phyloP scores from a whole-genome alignment of 129 eudicot species.

The Flaveria bidentis region DNA sequence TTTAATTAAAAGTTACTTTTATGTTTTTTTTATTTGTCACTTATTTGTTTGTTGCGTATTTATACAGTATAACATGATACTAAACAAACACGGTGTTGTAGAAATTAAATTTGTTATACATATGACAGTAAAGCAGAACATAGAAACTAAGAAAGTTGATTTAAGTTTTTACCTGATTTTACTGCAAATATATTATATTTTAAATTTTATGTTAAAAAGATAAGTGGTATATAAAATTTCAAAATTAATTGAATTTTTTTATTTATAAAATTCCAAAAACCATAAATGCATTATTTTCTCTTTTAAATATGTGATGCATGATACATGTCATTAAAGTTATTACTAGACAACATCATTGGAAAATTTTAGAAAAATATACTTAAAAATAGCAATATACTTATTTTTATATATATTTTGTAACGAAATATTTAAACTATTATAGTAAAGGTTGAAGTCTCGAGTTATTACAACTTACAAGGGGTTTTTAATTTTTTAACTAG shows the following conservation, averaged over 20 bases:
- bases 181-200: not conserved
- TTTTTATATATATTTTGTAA: not conserved
- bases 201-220: not conserved
- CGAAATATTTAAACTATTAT: not conserved
- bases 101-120: too few species aligned
- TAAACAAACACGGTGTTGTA: too few species aligned
- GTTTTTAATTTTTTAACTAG: not conserved
- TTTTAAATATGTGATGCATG: conserved; percentile 10
- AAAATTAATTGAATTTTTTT: not conserved
- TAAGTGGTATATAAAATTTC: not conserved
- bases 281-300: not conserved
- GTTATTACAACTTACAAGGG: not conserved
- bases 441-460: not conserved
- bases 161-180: not conserved
- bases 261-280: not conserved
- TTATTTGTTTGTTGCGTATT: not conserved
- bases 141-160: not conserved
- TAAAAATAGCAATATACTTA: not conserved
- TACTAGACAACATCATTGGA: conserved; percentile 1
- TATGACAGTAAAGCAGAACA: not conserved
- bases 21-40: not conserved
- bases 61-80: too few species aligned
- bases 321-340: not conserved
- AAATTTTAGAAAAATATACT: not conserved
- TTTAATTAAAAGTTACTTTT: not conserved